Evolutionary conservation across 2,329 filamentous ascomycete genomes (phyloP).

Genomic region (Neopestalotiopsis sp.): DNA sequence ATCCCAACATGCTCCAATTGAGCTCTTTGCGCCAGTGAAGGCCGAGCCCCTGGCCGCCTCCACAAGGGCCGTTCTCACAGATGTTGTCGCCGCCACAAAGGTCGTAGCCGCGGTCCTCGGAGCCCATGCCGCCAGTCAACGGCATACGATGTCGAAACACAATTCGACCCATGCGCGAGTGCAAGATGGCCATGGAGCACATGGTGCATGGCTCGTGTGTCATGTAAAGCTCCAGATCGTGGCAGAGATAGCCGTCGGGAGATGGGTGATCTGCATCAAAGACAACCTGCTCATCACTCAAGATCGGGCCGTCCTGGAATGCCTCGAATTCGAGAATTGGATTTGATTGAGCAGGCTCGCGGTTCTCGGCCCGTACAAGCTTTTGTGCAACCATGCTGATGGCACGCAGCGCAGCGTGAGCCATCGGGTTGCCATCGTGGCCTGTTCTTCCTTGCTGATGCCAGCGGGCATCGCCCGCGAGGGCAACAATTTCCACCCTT

Average conservation of each 20-base stretch:
- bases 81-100: conserved; percentile 29
- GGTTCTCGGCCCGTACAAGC: conserved; percentile 60
- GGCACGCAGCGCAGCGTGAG: conserved; percentile 77
- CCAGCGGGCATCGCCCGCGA: conserved; percentile 80
- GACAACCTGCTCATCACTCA: conserved; percentile 67
- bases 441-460: conserved; percentile 53
- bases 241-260: conserved; percentile 88
- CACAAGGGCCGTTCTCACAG: conserved; percentile 41
- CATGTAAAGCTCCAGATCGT: conserved; percentile 89
- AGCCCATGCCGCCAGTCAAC: conserved; percentile 80
- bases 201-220: conserved; percentile 96
- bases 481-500: conserved; percentile 64
- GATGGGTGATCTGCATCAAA: conserved; percentile 69
- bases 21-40: conserved; percentile 77
- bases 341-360: conserved; percentile 37
- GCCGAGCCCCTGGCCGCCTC: conserved; percentile 65
- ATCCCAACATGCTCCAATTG: conserved; percentile 85
- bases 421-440: conserved; percentile 73
- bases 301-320: conserved; percentile 72
- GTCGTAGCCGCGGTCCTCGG: conserved; percentile 68
- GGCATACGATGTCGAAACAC: conserved; percentile 82
- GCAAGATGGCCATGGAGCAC: conserved; percentile 95
- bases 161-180: conserved; percentile 88
- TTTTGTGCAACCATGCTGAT: conserved; percentile 83
- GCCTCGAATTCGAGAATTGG: conserved; percentile 61